These are phyloP conservation scores for Diaporthe vaccinii DNA, from an alignment of 2,329 filamentous ascomycete species.

Conservation along the genomic window DNA sequence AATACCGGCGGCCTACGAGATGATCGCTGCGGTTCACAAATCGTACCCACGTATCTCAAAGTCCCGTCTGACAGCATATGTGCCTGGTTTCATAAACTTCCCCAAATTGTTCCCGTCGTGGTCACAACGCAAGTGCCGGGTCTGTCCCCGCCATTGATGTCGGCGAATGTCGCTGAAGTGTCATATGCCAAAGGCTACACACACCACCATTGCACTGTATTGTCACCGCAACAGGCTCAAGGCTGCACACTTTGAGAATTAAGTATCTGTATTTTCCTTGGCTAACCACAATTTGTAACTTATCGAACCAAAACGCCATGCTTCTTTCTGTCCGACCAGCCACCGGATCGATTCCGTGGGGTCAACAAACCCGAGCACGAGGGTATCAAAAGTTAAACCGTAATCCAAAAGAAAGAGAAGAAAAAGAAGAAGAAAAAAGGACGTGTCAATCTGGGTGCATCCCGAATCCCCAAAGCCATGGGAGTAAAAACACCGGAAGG, in stretches of 20 bases:
- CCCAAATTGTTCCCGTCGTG: neutral
- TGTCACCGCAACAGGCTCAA: neutral
- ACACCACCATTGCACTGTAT: neutral
- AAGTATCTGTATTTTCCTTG: neutral
- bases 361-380: conserved; percentile 27
- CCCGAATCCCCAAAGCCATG: neutral
- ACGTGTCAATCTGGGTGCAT: neutral
- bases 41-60: neutral
- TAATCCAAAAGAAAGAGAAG: neutral
- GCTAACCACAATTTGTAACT: neutral
- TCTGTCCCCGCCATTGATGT: neutral
- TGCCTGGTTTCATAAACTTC: neutral
- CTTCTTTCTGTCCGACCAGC: conserved; percentile 28
- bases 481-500: neutral
- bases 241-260: neutral
- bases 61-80: conserved; percentile 2
- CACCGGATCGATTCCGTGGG: conserved; percentile 19
- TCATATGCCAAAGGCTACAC: no score
- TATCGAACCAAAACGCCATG: conserved; percentile 7
- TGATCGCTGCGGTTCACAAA: neutral
- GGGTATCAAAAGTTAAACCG: conserved; percentile 7
- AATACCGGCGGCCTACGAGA: no score
- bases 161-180: neutral
- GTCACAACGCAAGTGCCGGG: neutral
- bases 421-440: neutral